Percentiles rank a stretch among this genome's conserved stretches.
Evolutionary conservation across 2,329 filamentous ascomycete genomes (phyloP).

Genomic region (Tolypocladium ovalisporum): DNA sequence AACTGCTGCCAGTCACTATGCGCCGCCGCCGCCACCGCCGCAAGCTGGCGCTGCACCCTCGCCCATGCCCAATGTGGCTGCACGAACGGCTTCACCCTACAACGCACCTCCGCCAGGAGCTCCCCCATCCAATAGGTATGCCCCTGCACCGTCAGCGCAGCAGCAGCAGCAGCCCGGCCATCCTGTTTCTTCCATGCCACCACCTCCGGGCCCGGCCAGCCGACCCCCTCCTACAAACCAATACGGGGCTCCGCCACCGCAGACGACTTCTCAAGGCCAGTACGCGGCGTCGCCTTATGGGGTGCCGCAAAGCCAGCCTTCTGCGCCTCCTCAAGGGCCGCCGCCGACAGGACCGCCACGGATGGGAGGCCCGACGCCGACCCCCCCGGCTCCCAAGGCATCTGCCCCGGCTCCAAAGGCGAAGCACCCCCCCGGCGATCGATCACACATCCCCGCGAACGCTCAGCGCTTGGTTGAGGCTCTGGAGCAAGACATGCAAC

Average conservation of each 20-base stretch:
- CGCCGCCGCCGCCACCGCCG: conserved; percentile 42
- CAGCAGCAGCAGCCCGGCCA: conserved; percentile 34
- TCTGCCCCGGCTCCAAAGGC: conserved; percentile 40
- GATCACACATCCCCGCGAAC: conserved; percentile 71
- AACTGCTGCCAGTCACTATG: conserved; percentile 49
- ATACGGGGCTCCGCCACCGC: conserved; percentile 34
- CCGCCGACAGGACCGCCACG: conserved; percentile 24
- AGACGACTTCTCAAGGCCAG: conserved; percentile 25
- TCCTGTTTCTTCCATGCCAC: conserved; percentile 24
- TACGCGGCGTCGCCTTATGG: conserved; percentile 18
- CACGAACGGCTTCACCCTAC: conserved; percentile 75
- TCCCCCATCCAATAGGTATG: conserved; percentile 67
- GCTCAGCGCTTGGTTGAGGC: conserved; percentile 75
- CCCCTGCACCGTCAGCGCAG: conserved; percentile 48
- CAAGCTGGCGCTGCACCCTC: conserved; percentile 50
- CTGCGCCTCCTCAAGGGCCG: conserved; percentile 25
- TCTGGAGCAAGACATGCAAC: conserved; percentile 73
- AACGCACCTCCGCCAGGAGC: conserved; percentile 62
- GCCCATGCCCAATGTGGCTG: conserved; percentile 46
- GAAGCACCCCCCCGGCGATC: conserved; percentile 74
- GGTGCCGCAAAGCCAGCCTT: conserved; percentile 17
- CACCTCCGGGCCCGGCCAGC: conserved; percentile 27
- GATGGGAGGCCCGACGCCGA: conserved; percentile 19
- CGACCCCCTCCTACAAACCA: conserved; percentile 35
- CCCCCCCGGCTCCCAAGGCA: conserved; percentile 36